phyloP scores from a whole-genome alignment of 495 filamentous ascomycete genomes.

The Neurospora sp. region DNA sequence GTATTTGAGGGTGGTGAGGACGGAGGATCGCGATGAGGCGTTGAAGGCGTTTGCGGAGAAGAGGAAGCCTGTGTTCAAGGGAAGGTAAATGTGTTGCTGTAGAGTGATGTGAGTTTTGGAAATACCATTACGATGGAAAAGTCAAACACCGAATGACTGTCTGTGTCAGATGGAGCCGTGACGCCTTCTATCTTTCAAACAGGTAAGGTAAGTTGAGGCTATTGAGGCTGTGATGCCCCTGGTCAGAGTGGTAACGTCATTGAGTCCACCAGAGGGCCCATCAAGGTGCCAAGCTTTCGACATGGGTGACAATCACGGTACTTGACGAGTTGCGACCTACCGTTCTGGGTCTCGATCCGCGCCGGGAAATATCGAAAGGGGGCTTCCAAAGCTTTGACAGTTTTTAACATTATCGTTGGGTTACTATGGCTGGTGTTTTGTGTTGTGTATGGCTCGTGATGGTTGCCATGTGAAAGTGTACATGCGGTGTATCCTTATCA shows the following conservation, averaged over 20 bases:
- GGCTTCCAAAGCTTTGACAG: neutral
- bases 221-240: neutral
- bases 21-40: slow-evolving; percentile 79
- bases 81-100: slow-evolving; percentile 28
- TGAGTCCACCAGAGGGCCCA: neutral
- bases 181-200: neutral
- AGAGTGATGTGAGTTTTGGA: neutral
- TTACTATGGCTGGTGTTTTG: neutral
- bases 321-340: neutral
- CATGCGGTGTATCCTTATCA: too few species aligned
- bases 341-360: neutral
- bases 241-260: neutral
- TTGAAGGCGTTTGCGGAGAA: slow-evolving; percentile 82
- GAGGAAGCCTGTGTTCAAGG: slow-evolving; percentile 76
- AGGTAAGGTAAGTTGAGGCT: neutral
- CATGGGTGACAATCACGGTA: neutral
- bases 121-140: neutral
- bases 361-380: neutral
- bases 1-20: slow-evolving; percentile 70
- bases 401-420: neutral
- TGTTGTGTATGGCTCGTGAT: neutral
- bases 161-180: too few species aligned
- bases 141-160: neutral
- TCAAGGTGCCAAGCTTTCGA: neutral
- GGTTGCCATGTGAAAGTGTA: neutral